Evolutionary conservation across 2,329 filamentous ascomycete species (phyloP).

Genomic region (Helicocarpus griseus): DNA sequence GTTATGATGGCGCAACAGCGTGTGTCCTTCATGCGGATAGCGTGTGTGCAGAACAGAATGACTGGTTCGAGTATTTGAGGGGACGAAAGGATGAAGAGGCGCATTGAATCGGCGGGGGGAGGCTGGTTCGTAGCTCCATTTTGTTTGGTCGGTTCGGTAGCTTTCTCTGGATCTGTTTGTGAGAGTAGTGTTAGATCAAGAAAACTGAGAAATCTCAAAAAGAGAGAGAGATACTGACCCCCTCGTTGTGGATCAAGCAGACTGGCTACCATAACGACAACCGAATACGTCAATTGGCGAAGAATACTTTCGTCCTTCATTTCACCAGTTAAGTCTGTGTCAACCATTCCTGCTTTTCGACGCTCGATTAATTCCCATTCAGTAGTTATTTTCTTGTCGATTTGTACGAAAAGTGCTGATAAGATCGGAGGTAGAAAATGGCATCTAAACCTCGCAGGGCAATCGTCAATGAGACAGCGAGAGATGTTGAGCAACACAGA

Average conservation of each 20-base stretch:
- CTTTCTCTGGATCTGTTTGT: slow-evolving; percentile 25
- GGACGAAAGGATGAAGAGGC: slow-evolving; percentile 72
- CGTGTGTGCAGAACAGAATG: slow-evolving; percentile 83
- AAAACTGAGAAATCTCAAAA: slow-evolving; percentile 1
- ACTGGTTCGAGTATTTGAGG: slow-evolving; percentile 75
- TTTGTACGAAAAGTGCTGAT: slow-evolving; percentile 69
- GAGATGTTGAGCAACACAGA: slow-evolving; percentile 87
- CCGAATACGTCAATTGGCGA: slow-evolving; percentile 82
- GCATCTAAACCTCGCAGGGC: slow-evolving; percentile 64
- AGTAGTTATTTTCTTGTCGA: slow-evolving; percentile 74
- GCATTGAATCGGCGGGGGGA: slow-evolving; percentile 47
- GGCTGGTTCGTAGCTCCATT: slow-evolving; percentile 25
- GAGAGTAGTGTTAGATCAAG: slow-evolving; percentile 5
- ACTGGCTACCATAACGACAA: slow-evolving; percentile 82
- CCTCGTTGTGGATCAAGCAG: slow-evolving; percentile 66
- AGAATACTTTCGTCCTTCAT: slow-evolving; percentile 98
- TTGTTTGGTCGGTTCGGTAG: slow-evolving; percentile 22
- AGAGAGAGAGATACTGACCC: slow-evolving; percentile 37
- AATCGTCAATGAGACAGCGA: slow-evolving; percentile 82
- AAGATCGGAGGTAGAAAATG: slow-evolving; percentile 81
- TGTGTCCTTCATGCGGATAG: slow-evolving; percentile 79
- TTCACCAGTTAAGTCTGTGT: slow-evolving; percentile 79
- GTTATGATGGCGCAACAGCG: slow-evolving; percentile 79
- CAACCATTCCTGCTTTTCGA: slow-evolving; percentile 50
- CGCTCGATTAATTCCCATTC: slow-evolving; percentile 75